Percentiles rank a stretch among this genome's conserved stretches.
phyloP scores from a whole-genome alignment of 23 red algal species.

The Gracilaria vermiculophylla region DNA sequence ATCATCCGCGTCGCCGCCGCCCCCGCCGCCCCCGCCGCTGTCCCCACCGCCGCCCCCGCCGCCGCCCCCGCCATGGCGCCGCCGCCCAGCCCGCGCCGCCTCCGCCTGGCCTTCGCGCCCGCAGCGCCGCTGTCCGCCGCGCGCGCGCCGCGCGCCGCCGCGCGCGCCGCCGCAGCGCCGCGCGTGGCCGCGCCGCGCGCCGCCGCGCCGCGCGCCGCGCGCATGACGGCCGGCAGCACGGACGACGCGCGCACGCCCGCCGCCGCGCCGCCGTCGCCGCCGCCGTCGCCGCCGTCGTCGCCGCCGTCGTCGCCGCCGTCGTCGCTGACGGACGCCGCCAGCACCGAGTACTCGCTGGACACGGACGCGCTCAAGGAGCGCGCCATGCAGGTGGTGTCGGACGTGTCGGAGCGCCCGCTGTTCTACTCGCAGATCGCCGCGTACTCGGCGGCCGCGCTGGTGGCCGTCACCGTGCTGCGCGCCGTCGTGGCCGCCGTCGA shows the following conservation, averaged over 20 bases:
- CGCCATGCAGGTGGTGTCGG: constrained; percentile 47
- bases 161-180: too few species aligned
- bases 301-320: too few species aligned
- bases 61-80: too few species aligned
- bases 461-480: constrained; percentile 46
- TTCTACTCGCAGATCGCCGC: constrained; percentile 70
- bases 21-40: not conserved
- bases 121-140: too few species aligned
- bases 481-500: constrained; percentile 76
- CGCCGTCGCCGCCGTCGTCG: too few species aligned
- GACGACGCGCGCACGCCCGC: not conserved
- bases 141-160: too few species aligned
- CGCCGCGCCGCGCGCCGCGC: too few species aligned
- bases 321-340: not conserved
- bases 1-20: not conserved
- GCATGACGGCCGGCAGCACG: not conserved
- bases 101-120: too few species aligned
- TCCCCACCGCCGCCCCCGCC: too few species aligned
- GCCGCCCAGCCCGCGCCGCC: not conserved
- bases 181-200: not conserved
- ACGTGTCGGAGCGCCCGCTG: constrained; percentile 57
- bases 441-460: constrained; percentile 34
- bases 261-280: not conserved
- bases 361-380: constrained; percentile 48
- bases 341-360: constrained; percentile 39